These are phyloP conservation scores for Candida manassasensis DNA, from an alignment of 805 yeast species.

Conservation along the genomic window DNA sequence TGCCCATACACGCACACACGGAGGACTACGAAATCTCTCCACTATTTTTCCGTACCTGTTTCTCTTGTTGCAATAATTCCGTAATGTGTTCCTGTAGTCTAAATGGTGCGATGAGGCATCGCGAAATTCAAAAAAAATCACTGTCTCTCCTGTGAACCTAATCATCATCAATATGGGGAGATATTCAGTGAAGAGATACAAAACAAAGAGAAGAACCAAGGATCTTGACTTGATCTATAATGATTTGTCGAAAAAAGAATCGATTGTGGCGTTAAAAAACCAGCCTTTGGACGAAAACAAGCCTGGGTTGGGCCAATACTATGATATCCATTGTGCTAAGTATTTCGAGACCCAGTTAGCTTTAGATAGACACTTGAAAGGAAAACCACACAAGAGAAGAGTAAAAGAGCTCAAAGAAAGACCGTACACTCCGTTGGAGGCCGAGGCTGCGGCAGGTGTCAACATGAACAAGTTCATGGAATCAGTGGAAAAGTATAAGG, in stretches of 20 bases:
- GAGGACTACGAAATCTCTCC: too few species aligned
- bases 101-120: too few species aligned
- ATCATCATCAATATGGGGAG: conserved; percentile 62
- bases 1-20: too few species aligned
- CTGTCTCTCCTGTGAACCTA: background rate
- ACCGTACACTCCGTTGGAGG: conserved; percentile 84
- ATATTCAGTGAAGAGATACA: conserved; percentile 79
- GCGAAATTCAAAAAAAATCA: background rate
- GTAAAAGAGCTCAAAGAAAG: conserved; percentile 68
- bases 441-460: conserved; percentile 86
- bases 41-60: too few species aligned
- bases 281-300: conserved; percentile 86
- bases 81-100: too few species aligned
- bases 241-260: conserved; percentile 62
- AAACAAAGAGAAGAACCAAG: conserved; percentile 82
- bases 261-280: conserved; percentile 62
- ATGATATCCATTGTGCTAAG: conserved; percentile 91
- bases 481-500: conserved; percentile 59
- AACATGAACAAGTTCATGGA: conserved; percentile 63
- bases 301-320: conserved; percentile 93
- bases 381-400: conserved; percentile 83
- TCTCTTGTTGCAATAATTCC: too few species aligned
- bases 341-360: conserved; percentile 79
- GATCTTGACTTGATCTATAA: conserved; percentile 79
- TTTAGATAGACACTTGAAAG: conserved; percentile 63